Evolutionary conservation across 164 flowering plant species (phyloP).

Genomic region (Umbellularia californica): DNA sequence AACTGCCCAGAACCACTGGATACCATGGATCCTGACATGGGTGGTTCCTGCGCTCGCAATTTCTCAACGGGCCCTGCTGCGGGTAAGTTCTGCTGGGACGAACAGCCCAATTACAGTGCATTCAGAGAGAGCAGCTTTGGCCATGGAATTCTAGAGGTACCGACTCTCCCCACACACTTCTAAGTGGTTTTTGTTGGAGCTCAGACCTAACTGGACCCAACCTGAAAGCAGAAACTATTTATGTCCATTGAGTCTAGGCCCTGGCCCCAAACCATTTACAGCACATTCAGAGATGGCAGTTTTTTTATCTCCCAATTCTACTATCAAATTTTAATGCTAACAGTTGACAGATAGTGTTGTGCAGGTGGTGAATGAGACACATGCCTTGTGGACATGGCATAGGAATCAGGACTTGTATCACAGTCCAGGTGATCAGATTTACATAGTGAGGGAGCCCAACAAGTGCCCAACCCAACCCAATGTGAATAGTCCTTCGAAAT

Average conservation of each 20-base stretch:
- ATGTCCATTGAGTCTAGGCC: too few relatives aligned
- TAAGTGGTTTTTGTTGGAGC: too few relatives aligned
- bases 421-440: conserved; percentile 63
- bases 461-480: conserved; percentile 29
- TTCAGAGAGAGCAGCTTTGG: conserved; percentile 90
- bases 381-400: conserved; percentile 87
- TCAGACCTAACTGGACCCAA: too few relatives aligned
- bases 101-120: conserved; percentile 93
- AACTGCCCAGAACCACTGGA: conserved; percentile 69
- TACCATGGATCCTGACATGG: conserved; percentile 61
- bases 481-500: conserved; percentile 5
- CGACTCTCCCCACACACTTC: background rate
- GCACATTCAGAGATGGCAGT: too few relatives aligned
- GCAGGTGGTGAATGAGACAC: conserved; percentile 79
- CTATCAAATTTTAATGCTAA: background rate
- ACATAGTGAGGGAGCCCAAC: conserved; percentile 70
- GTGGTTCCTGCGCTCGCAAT: conserved; percentile 71
- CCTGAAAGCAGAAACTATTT: too few relatives aligned
- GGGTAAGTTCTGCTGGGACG: conserved; percentile 82
- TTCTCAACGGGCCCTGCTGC: conserved; percentile 81
- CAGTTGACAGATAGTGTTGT: conserved; percentile 10
- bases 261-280: too few relatives aligned
- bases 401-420: conserved; percentile 59
- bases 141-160: conserved; percentile 89
- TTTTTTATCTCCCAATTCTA: too few relatives aligned